Evolutionary conservation across 1,139 yeast species (phyloP), one percentile per base, ranked within the genome.

Genomic region (Pneumocystis jirovecii): DNA sequence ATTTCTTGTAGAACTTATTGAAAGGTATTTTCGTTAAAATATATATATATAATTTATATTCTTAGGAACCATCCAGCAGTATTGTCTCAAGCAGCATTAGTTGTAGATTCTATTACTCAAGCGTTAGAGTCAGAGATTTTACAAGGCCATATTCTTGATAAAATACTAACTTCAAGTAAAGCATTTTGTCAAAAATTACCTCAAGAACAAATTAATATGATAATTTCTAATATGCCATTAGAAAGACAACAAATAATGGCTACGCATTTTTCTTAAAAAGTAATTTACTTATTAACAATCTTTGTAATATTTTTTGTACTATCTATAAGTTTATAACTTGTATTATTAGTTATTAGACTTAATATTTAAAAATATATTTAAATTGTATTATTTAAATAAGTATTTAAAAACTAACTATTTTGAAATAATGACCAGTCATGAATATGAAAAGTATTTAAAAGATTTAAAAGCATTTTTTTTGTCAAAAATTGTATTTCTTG

Each of bases 1-100:
- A 70, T 91, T 89, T 74, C 80, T 93, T 72, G 78, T 85, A 39
- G 88, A 86, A 69, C 79, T 93, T 71, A 85, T 91, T 63, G 86
- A 86, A 63, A 82, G 81, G 68, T 81, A 83, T 44, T 37, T 15
- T 29, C 12, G 12, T 60, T 61, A 50, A 12, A 15, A 25, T 4
- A 50, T 2, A 25, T 25, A 31, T 31, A 3, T 50, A 10, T 29
- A n/a, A 25, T 25, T 50, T 12, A 50, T 25, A 50, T 29, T 25
- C 25, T 12, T 29, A 44, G 39, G 17, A 63, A 66, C 66, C 95
- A 89, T 70, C 83, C 86, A 3, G 79, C 85, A 3, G 82, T 89
- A 60, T 75, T 78, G 39, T 73, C 79, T 25, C 84, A 85, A 68
- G 75, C 84, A 17, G 84, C 86, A n/a, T 81, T 82, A 70, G 84